Conservation (phyloP, 148 eudicot genomes). For the Gaultheria prostrata region DNA sequence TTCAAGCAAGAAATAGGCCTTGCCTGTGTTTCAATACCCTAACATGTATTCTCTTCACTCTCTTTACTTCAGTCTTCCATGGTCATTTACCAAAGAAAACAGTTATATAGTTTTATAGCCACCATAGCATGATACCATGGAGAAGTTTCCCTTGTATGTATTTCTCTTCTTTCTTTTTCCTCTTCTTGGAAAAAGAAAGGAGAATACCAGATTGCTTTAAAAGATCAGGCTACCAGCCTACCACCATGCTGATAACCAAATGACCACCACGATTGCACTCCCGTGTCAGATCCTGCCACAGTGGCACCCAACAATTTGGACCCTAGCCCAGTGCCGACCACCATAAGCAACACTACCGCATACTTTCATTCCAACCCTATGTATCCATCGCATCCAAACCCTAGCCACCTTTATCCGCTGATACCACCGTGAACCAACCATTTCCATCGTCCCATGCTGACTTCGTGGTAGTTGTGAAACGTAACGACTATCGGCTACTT, state of each 20-base stretch:
- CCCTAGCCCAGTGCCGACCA: neutral
- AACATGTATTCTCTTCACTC: neutral
- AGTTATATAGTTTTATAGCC: neutral
- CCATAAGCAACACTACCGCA: neutral
- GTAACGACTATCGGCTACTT: neutral
- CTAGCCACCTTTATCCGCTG: neutral
- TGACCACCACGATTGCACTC: neutral
- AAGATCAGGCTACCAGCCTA: neutral
- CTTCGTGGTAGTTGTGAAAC: neutral
- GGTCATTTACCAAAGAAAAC: neutral
- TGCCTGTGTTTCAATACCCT: neutral
- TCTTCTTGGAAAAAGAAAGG: neutral
- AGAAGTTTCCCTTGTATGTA: neutral
- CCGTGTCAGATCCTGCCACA: neutral
- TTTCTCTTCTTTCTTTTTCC: neutral
- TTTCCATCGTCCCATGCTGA: neutral
- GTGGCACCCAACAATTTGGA: neutral
- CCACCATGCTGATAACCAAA: neutral
- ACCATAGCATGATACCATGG: neutral
- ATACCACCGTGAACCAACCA: neutral
- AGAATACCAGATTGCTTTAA: neutral
- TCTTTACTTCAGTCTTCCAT: neutral
- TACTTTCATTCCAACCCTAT: neutral
- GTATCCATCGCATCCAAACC: neutral
- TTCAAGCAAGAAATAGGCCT: neutral